Conservation (phyloP, 176 grass and related monocot genomes). For the Guadua angustifolia region DNA sequence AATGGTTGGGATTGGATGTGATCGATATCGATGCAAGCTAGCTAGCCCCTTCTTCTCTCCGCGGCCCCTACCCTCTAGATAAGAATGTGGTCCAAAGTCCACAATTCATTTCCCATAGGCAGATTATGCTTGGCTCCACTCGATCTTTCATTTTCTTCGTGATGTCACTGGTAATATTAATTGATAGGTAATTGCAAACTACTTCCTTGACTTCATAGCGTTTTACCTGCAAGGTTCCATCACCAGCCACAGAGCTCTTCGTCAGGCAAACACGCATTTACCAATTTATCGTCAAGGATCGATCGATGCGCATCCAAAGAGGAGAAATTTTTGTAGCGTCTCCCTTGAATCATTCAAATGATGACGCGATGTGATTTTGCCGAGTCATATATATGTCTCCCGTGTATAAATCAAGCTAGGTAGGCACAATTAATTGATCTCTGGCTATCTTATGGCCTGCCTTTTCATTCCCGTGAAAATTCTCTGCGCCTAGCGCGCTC, state of each 20-base stretch:
- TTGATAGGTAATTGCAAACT: conserved; percentile 56
- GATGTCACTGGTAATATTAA: conserved; percentile 43
- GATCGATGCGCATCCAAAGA: not conserved
- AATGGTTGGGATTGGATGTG: conserved; percentile 2
- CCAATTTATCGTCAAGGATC: conserved; percentile 13
- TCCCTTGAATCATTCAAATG: conserved; percentile 37
- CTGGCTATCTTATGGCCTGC: not conserved
- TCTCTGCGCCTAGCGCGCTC: not conserved
- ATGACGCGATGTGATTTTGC: conserved; percentile 1
- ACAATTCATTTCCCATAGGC: conserved; percentile 47
- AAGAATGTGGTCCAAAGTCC: conserved; percentile 48
- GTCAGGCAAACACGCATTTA: not conserved
- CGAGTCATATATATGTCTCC: conserved; percentile 9
- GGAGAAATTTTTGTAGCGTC: not conserved
- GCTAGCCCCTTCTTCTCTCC: not conserved
- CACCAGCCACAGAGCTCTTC: conserved; percentile 44
- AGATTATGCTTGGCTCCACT: conserved; percentile 18
- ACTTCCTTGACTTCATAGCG: conserved; percentile 51
- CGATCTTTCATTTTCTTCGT: conserved; percentile 34
- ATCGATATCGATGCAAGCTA: not conserved
- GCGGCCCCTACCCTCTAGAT: not conserved
- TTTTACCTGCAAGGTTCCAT: conserved; percentile 46
- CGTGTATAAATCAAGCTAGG: conserved; percentile 7
- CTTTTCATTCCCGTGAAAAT: not conserved
- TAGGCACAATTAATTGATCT: conserved; percentile 5